Evolutionary conservation across 768 basidiomycete species (phyloP).

Genomic region (Favolaschia claudopus): DNA sequence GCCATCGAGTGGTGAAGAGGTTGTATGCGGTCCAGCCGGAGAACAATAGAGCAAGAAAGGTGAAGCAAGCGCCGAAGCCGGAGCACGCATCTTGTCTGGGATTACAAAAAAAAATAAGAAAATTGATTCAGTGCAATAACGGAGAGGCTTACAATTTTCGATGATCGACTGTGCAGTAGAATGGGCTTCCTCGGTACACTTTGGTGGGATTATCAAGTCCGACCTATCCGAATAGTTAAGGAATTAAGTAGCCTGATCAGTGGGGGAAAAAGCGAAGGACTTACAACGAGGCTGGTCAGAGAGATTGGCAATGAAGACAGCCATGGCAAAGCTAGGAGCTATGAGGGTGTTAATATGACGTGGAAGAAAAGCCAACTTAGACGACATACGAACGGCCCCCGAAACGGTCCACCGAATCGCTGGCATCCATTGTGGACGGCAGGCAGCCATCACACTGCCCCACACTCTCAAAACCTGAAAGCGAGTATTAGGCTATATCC

Average conservation of each 20-base stretch:
- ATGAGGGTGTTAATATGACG: not conserved
- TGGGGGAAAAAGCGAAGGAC: not conserved
- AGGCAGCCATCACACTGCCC: slow-evolving; percentile 7
- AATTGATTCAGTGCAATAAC: not conserved
- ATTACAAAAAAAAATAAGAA: not conserved
- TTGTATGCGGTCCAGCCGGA: not conserved
- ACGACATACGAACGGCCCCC: slow-evolving; percentile 13
- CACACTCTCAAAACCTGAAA: not conserved
- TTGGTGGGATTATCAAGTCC: not conserved
- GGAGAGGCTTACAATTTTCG: not conserved
- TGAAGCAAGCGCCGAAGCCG: not conserved
- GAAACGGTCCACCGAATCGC: slow-evolving; percentile 6
- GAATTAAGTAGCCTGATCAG: not conserved
- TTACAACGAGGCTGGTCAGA: slow-evolving; percentile 1
- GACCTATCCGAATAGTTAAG: not conserved
- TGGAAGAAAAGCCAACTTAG: not conserved
- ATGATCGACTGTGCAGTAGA: not conserved
- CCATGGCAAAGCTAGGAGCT: slow-evolving; percentile 11
- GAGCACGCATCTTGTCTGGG: not conserved
- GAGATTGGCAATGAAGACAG: slow-evolving; percentile 10
- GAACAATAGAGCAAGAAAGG: not conserved
- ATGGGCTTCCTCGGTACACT: not conserved
- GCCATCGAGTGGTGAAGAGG: not conserved
- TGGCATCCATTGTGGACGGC: not conserved
- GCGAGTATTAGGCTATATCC: no score